Evolutionary conservation across 139 green algal species (phyloP), one percentile per base, ranked within the genome.

Genomic region (Chlorella ohadii): DNA sequence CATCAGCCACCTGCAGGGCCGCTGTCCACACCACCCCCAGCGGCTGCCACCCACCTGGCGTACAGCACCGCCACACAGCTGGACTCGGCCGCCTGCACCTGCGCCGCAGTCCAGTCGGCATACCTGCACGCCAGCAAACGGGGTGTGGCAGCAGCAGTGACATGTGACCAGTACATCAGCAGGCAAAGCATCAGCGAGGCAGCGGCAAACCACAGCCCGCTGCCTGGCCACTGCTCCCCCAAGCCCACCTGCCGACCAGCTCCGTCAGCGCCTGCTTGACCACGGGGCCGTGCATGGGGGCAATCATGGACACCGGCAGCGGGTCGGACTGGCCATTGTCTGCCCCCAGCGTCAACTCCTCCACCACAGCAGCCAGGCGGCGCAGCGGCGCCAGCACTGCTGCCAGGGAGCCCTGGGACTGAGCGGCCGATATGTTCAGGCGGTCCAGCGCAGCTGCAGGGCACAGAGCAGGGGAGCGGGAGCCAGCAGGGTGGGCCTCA

Each of bases 251-350:
- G 82, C 87, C 56, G 41, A 97, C 66, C 67, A 98, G 91, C 88
- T 98, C 88, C 2, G 89, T 91, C 28, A 96, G 59, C 7, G 83
- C 80, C 25, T 57, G 83, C 9, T 79, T 75, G 51, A 98, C 89
- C 0, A 96, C 86, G 15, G 96, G 96, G 17, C 96, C 96, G 79
- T 99, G 96, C 89, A 97, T 89, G 31, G 96, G 96, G 17, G 87
- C 93, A 34, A 95, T 63, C 66, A 65, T 63, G 20, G 61, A 57
- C 34, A 88, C 51, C 33, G 38, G 31, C 67, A 88, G 56, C 38
- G 75, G 74, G 39, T 89, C 78, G 34, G 78, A 39, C 66, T 47
- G 34, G 7, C 67, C 76, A 59, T 90, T 76, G 41, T 84, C 82
- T 1, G 81, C 74, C 15, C 78, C 85, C 71, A 89, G 71, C 1